phyloP scores from a whole-genome alignment of 116 monocot genomes.

The Posidonia oceanica region DNA sequence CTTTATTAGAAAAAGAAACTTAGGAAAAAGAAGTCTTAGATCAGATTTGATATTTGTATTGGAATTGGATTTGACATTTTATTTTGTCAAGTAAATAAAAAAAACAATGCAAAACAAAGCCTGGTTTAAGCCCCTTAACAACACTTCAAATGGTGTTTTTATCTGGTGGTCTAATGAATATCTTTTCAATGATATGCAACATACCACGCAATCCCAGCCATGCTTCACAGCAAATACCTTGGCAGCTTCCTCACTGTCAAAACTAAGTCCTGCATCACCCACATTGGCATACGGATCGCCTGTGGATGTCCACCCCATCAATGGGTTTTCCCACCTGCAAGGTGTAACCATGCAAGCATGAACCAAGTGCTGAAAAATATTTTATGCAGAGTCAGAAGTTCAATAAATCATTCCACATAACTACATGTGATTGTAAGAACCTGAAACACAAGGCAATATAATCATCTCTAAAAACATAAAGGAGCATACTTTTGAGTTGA shows the following conservation, averaged over 20 bases:
- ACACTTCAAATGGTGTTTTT: too few species aligned
- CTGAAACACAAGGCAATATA: neutral
- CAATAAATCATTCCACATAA: neutral
- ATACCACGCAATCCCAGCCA: slow-evolving; percentile 84
- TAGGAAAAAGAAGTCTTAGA: too few species aligned
- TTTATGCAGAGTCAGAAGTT: too few species aligned
- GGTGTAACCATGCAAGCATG: too few species aligned
- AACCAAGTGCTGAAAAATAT: too few species aligned
- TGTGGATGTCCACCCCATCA: slow-evolving; percentile 99
- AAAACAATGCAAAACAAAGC: too few species aligned
- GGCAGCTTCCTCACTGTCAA: slow-evolving; percentile 84
- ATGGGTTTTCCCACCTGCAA: slow-evolving; percentile 95
- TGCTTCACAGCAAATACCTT: slow-evolving; percentile 85
- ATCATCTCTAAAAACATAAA: neutral
- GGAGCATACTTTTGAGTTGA: slow-evolving; percentile 86
- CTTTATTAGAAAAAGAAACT: too few species aligned
- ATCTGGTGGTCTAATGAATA: too few species aligned
- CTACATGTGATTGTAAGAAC: neutral
- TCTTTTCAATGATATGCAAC: slow-evolving; percentile 1
- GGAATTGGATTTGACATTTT: too few species aligned
- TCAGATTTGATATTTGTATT: too few species aligned
- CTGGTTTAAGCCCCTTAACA: too few species aligned
- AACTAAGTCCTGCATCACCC: slow-evolving; percentile 69
- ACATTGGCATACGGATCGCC: slow-evolving; percentile 99
- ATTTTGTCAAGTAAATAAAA: too few species aligned